Conservation (phyloP, 768 basidiomycete genomes). For the Pisolithus marmoratus region DNA sequence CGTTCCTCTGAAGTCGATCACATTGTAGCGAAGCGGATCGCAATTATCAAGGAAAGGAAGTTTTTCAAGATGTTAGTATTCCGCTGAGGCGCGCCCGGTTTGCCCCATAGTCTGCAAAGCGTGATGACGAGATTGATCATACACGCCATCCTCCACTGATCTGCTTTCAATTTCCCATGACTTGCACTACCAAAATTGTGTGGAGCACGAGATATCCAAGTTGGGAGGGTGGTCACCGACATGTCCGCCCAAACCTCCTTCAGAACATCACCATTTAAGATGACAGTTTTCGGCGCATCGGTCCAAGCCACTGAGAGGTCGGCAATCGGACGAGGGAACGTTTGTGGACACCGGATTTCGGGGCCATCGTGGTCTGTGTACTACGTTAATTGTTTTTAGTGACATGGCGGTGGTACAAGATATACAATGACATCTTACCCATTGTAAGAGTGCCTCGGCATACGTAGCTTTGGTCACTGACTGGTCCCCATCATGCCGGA, state of each 20-base stretch:
- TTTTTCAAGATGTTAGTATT: neutral
- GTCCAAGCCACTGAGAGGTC: neutral
- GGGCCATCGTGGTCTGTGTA: neutral
- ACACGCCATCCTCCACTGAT: slow-evolving; percentile 20
- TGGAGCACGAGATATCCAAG: slow-evolving; percentile 21
- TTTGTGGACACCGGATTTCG: neutral
- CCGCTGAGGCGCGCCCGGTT: neutral
- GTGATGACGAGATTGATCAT: slow-evolving; percentile 23
- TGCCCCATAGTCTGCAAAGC: slow-evolving; percentile 25
- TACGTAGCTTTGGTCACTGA: too few species aligned
- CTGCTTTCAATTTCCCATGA: slow-evolving; percentile 32
- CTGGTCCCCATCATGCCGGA: too few species aligned
- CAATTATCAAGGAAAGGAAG: neutral
- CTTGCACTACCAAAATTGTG: slow-evolving; percentile 25
- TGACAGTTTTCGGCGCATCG: neutral
- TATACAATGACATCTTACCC: too few species aligned
- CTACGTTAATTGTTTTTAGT: too few species aligned
- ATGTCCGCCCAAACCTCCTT: slow-evolving; percentile 4
- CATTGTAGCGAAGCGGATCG: neutral
- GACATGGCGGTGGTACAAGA: too few species aligned
- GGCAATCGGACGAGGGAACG: neutral
- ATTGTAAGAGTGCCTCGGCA: too few species aligned
- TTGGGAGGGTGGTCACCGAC: slow-evolving; percentile 9
- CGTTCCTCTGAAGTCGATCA: neutral
- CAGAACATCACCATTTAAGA: neutral